phyloP scores from a whole-genome alignment of 2,329 filamentous ascomycete species.

The Botrytis hyacinthi region DNA sequence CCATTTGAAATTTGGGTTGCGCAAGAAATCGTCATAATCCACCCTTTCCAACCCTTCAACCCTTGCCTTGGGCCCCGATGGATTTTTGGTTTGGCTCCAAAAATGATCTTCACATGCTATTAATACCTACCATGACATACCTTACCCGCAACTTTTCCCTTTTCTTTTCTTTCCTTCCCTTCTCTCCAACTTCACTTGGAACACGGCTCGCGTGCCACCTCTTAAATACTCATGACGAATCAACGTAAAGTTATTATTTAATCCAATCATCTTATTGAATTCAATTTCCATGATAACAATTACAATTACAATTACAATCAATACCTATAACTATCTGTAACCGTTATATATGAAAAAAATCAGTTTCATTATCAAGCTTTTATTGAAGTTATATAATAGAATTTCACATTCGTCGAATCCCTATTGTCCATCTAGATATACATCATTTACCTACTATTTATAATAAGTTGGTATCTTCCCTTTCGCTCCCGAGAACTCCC shows the following conservation, averaged over 20 bases:
- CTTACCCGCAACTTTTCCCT: not conserved
- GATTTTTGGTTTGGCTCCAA: not conserved
- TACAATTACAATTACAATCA: no score
- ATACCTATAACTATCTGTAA: not conserved
- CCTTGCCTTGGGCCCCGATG: not conserved
- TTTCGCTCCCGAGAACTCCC: constrained; percentile 2
- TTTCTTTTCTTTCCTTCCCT: not conserved
- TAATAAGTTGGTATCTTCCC: constrained; percentile 10
- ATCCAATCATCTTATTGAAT: not conserved
- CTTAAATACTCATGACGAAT: not conserved
- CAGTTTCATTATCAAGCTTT: not conserved
- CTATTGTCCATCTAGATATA: not conserved
- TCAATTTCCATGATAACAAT: not conserved
- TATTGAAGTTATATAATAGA: not conserved
- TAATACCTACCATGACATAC: not conserved
- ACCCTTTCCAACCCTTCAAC: not conserved
- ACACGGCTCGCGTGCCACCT: not conserved
- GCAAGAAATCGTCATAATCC: constrained; percentile 14
- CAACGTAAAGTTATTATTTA: not conserved
- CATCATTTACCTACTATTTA: not conserved
- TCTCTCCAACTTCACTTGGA: not conserved
- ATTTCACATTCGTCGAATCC: not conserved
- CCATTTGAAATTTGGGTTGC: not conserved
- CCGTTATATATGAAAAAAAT: not conserved
- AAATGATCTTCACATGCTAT: constrained; percentile 21